These are phyloP conservation scores for Filosporella fistucella DNA, from an alignment of 495 filamentous ascomycete species.

Conservation along the genomic window DNA sequence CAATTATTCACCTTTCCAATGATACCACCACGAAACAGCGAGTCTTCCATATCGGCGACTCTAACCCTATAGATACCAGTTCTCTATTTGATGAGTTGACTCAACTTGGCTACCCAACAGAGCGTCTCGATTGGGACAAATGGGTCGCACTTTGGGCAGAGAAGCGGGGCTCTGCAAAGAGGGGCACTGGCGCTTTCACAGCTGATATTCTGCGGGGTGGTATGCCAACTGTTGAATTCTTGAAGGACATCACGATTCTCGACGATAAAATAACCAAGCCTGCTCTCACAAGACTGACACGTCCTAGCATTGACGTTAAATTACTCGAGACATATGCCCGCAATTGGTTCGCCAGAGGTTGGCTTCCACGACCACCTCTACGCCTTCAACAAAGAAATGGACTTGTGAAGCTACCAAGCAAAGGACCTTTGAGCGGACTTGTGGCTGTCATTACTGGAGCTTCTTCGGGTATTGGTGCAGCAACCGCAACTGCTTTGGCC, in stretches of 20 bases:
- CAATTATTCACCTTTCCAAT: slow-evolving; percentile 55
- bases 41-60: slow-evolving; percentile 62
- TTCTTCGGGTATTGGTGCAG: slow-evolving; percentile 50
- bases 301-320: slow-evolving; percentile 54
- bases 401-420: slow-evolving; percentile 28
- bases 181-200: slow-evolving; percentile 56
- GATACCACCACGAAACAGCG: slow-evolving; percentile 46
- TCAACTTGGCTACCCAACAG: slow-evolving; percentile 58
- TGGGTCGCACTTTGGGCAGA: slow-evolving; percentile 61
- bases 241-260: slow-evolving; percentile 52
- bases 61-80: slow-evolving; percentile 51
- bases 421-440: slow-evolving; percentile 47
- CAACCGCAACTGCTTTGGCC: slow-evolving; percentile 37
- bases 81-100: slow-evolving; percentile 51
- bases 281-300: slow-evolving; percentile 48
- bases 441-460: slow-evolving; percentile 52
- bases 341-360: slow-evolving; percentile 66
- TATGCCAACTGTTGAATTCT: slow-evolving; percentile 59
- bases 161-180: slow-evolving; percentile 48
- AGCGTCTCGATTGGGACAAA: slow-evolving; percentile 53
- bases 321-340: slow-evolving; percentile 62
- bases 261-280: slow-evolving; percentile 53
- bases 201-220: slow-evolving; percentile 34
- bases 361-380: slow-evolving; percentile 52
- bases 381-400: slow-evolving; percentile 31